Evolutionary conservation across 345 rosid genomes (phyloP).

Genomic region (Pelargonium nanum): DNA sequence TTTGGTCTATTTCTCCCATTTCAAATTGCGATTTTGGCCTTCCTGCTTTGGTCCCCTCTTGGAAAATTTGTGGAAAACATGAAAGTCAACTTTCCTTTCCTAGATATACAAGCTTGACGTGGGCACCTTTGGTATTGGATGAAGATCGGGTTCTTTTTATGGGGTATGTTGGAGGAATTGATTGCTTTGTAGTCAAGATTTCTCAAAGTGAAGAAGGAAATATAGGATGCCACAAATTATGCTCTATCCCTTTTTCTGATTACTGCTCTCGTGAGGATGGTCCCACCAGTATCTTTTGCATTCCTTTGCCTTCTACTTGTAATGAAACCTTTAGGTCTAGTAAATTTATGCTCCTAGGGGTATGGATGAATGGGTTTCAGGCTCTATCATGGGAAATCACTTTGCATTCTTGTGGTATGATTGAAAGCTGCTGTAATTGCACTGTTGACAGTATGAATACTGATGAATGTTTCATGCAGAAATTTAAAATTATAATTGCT

Average conservation of each 20-base stretch:
- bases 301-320: constrained; percentile 45
- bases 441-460: constrained; percentile 29
- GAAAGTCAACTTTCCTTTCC: constrained; percentile 24
- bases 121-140: constrained; percentile 61
- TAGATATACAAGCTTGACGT: constrained; percentile 61
- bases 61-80: constrained; percentile 56
- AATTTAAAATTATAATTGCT: constrained; percentile 37
- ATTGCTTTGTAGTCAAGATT: constrained; percentile 61
- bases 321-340: constrained; percentile 30
- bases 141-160: constrained; percentile 52
- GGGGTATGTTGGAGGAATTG: constrained; percentile 70
- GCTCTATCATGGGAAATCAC: constrained; percentile 66
- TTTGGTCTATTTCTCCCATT: constrained; percentile 49
- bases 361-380: constrained; percentile 55
- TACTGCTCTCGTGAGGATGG: constrained; percentile 36
- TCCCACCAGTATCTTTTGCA: constrained; percentile 49
- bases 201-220: constrained; percentile 26
- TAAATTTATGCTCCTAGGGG: constrained; percentile 59
- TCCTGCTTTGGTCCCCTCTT: constrained; percentile 39
- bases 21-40: constrained; percentile 29
- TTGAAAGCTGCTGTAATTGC: constrained; percentile 34
- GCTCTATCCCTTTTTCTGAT: constrained; percentile 57
- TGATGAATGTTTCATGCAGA: constrained; percentile 23
- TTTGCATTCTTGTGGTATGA: constrained; percentile 39
- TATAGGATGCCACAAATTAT: constrained; percentile 35